These are phyloP conservation scores for Maudiozyma bulderi DNA, from an alignment of 805 yeast species.

Conservation along the genomic window DNA sequence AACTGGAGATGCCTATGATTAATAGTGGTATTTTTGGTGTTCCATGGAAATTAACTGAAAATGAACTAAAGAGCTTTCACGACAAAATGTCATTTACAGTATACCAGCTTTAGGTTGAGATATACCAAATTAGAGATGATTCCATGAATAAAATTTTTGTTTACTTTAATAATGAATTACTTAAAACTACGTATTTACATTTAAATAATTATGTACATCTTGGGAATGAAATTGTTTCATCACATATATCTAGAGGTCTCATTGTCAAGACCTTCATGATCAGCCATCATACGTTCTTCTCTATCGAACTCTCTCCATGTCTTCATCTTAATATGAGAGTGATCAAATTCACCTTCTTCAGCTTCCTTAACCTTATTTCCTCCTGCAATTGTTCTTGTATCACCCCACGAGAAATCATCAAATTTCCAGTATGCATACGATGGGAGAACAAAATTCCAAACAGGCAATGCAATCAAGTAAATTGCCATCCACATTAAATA, in stretches of 20 bases:
- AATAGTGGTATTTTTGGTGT: constrained; percentile 74
- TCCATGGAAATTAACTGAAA: constrained; percentile 68
- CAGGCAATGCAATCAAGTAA: constrained; percentile 74
- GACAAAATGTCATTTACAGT: constrained; percentile 12
- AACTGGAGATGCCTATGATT: constrained; percentile 60
- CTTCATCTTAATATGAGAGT: constrained; percentile 82
- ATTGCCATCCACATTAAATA: constrained; percentile 73
- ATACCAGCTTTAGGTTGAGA: constrained; percentile 29
- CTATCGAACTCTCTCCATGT: constrained; percentile 92
- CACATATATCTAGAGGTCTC: neutral
- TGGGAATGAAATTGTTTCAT: neutral
- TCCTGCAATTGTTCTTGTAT: constrained; percentile 70
- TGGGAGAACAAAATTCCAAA: constrained; percentile 88
- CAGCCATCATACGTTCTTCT: constrained; percentile 27
- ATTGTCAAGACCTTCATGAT: neutral
- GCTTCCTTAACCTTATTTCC: constrained; percentile 49
- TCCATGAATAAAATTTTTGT: too few species aligned
- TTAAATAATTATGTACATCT: neutral
- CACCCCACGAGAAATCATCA: constrained; percentile 96
- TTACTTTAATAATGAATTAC: neutral
- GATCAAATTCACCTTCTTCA: constrained; percentile 80
- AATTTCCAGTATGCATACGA: constrained; percentile 87
- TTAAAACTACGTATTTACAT: neutral
- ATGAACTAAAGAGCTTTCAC: constrained; percentile 30
- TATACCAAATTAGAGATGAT: neutral